Evolutionary conservation across 129 eudicot species (phyloP).

Genomic region (Tagetes erecta): DNA sequence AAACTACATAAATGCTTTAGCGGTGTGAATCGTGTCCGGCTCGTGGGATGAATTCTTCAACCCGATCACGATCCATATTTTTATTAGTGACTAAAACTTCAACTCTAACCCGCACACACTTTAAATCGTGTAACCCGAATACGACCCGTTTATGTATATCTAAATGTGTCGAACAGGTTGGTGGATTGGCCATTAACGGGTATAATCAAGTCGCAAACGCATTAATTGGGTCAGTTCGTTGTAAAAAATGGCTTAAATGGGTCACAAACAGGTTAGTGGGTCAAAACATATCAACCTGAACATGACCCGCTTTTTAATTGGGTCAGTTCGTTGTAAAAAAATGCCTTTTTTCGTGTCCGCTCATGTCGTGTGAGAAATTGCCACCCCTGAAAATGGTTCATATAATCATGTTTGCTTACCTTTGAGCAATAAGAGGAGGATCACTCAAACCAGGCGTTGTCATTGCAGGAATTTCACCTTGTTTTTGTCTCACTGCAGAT

Average conservation of each 20-base stretch:
- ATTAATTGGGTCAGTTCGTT: no score
- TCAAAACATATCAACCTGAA: no score
- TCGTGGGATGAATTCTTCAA: no score
- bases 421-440: constrained; percentile 41
- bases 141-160: not conserved
- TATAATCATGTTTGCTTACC: constrained; percentile 25
- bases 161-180: no score
- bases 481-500: constrained; percentile 23
- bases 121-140: not conserved
- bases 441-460: constrained; percentile 25
- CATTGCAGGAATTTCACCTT: constrained; percentile 27
- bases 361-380: no score
- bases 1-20: not conserved
- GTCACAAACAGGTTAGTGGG: no score
- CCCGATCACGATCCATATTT: not conserved
- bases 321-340: no score
- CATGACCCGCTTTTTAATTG: no score
- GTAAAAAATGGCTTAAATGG: no score
- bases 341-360: no score
- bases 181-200: not conserved
- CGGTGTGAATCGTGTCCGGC: not conserved
- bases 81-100: not conserved
- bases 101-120: no score
- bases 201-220: not conserved
- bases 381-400: no score